phyloP scores from a whole-genome alignment of 352 stramenopile genomes.

The Plasmopara viticola region DNA sequence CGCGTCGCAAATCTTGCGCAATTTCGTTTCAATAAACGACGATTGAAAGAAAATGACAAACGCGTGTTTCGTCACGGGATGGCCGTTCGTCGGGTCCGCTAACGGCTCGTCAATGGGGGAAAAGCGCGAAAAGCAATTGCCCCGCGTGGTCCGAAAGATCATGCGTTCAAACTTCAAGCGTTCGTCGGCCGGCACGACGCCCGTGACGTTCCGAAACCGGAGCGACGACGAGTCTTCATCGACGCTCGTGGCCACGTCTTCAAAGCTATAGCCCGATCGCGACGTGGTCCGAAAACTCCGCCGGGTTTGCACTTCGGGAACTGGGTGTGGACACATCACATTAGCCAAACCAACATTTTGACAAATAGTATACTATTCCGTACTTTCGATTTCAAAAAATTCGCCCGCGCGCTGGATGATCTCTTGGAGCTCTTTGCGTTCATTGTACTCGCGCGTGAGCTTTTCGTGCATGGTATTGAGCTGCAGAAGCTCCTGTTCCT shows the following conservation, averaged over 20 bases:
- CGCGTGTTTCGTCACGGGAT: slow-evolving; percentile 79
- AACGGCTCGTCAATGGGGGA: slow-evolving; percentile 91
- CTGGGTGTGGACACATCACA: slow-evolving; percentile 21
- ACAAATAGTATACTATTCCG: too few species aligned
- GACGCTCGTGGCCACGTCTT: slow-evolving; percentile 15
- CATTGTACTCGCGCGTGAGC: slow-evolving; percentile 97
- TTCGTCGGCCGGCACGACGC: slow-evolving; percentile 91
- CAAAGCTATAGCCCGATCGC: slow-evolving; percentile 48
- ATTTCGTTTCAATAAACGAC: slow-evolving; percentile 94
- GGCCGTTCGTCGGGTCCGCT: slow-evolving; percentile 84
- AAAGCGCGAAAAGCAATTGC: slow-evolving; percentile 98
- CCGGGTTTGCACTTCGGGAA: slow-evolving; percentile 49
- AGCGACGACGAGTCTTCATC: slow-evolving; percentile 50
- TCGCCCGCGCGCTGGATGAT: slow-evolving; percentile 72
- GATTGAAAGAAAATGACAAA: slow-evolving; percentile 97
- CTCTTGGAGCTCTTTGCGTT: slow-evolving; percentile 86
- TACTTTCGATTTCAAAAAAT: slow-evolving; percentile 84
- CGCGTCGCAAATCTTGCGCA: slow-evolving; percentile 98
- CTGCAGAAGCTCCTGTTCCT: slow-evolving; percentile 94
- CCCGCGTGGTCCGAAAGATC: slow-evolving; percentile 97
- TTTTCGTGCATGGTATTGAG: slow-evolving; percentile 98
- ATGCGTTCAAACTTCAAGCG: slow-evolving; percentile 96
- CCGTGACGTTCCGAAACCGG: slow-evolving; percentile 92
- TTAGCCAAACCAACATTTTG: too few species aligned
- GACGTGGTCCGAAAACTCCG: slow-evolving; percentile 52